phyloP scores from a whole-genome alignment of 192 early-diverging fungal species.

The Backusella macrospora region DNA sequence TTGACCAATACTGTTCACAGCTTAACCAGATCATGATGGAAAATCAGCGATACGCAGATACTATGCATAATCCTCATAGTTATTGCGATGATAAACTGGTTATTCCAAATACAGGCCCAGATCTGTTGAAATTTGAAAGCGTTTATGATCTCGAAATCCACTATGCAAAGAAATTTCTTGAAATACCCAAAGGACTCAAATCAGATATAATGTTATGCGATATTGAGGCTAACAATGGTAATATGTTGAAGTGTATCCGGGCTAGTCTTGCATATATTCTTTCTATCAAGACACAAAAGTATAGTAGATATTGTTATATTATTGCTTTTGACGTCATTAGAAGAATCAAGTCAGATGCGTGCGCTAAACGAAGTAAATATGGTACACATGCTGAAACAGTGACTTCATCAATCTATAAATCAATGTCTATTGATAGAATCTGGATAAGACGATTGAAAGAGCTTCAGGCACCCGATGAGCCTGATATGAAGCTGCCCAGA shows the following conservation, averaged over 20 bases:
- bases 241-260: background rate
- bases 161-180: conserved; percentile 11
- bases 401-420: background rate
- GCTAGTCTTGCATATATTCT: conserved; percentile 30
- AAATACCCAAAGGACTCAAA: background rate
- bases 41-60: background rate
- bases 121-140: background rate
- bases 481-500: background rate
- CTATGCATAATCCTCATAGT: background rate
- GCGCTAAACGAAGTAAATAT: background rate
- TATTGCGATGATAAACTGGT: background rate
- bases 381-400: conserved; percentile 2
- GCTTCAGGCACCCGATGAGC: background rate
- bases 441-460: conserved; percentile 23
- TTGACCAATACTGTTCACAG: background rate
- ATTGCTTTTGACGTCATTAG: conserved; percentile 25
- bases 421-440: conserved; percentile 15
- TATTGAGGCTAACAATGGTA: conserved; percentile 2
- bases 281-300: conserved; percentile 18
- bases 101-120: background rate
- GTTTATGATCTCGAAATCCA: conserved; percentile 21
- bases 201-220: conserved; percentile 20
- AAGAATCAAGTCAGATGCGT: conserved; percentile 30
- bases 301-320: conserved; percentile 24
- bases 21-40: background rate